A percentile compares a stretch with the other conserved stretches of the same genome.
Evolutionary conservation across 257 asterid species (phyloP).

Genomic region (Sherardia arvensis): DNA sequence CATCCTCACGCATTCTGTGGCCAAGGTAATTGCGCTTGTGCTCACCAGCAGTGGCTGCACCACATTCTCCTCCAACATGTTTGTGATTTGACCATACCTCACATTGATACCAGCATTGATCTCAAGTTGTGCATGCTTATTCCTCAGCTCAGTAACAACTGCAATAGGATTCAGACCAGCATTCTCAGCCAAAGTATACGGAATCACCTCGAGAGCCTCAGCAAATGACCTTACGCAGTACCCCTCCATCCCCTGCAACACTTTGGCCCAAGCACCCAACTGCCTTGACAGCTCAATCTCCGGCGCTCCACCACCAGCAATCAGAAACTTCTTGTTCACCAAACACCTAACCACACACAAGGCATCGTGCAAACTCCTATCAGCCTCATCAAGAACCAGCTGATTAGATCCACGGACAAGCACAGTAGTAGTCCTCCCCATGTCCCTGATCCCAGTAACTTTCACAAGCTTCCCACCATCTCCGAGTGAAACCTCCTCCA

Average conservation of each 20-base stretch:
- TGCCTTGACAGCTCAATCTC: conserved; percentile 97
- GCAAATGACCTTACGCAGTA: conserved; percentile 90
- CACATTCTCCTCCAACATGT: conserved; percentile 94
- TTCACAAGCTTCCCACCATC: conserved; percentile 97
- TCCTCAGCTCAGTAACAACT: conserved; percentile 93
- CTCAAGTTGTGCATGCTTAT: conserved; percentile 97
- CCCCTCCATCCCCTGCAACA: conserved; percentile 96
- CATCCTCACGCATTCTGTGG: conserved; percentile 96
- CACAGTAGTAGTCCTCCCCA: conserved; percentile 91
- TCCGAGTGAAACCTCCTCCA: conserved; percentile 85
- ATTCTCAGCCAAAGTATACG: conserved; percentile 95
- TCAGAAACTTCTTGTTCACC: conserved; percentile 89
- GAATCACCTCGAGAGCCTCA: conserved; percentile 93
- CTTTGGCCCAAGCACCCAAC: conserved; percentile 96
- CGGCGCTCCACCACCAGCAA: conserved; percentile 99
- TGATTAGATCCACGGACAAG: conserved; percentile 90
- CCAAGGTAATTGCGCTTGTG: conserved; percentile 87
- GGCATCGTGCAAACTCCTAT: conserved; percentile 97
- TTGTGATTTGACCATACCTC: conserved; percentile 97
- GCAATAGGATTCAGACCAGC: conserved; percentile 97
- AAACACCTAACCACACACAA: conserved; percentile 93
- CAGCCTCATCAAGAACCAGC: conserved; percentile 95
- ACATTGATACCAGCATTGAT: conserved; percentile 94
- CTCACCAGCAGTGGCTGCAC: conserved; percentile 97
- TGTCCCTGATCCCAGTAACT: conserved; percentile 87